Percentiles rank a stretch among this genome's conserved stretches.
Evolutionary conservation across 2,329 filamentous ascomycete genomes (phyloP).

Genomic region (Diaporthe sp.): DNA sequence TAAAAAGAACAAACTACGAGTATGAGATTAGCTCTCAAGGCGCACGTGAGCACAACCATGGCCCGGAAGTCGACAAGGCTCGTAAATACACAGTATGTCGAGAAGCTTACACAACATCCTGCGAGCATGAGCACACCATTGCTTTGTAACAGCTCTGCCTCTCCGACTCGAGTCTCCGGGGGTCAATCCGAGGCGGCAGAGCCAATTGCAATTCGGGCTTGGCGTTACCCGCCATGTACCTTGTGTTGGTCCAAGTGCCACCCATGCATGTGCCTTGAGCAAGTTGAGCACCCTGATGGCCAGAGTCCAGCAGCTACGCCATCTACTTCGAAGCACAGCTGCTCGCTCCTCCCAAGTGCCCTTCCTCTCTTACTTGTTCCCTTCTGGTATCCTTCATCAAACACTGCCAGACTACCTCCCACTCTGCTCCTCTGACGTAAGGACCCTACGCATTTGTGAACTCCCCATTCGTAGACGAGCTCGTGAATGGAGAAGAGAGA

Average conservation of each 20-base stretch:
- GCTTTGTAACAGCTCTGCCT: not conserved
- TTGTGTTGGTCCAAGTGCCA: not conserved
- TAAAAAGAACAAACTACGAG: not conserved
- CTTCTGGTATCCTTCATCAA: not conserved
- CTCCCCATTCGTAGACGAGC: not conserved
- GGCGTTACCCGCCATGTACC: not conserved
- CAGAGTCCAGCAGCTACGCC: not conserved
- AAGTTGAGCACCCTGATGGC: not conserved
- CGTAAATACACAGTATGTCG: not conserved
- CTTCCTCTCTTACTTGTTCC: not conserved
- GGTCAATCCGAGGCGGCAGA: not conserved
- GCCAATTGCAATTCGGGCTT: not conserved
- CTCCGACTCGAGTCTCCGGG: too few relatives aligned
- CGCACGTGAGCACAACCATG: not conserved
- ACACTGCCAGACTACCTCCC: not conserved
- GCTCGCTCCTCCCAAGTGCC: not conserved
- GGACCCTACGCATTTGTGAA: too few relatives aligned
- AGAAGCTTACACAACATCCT: not conserved
- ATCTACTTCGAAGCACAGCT: not conserved
- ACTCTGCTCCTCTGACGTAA: not conserved
- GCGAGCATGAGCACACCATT: not conserved
- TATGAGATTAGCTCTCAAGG: not conserved
- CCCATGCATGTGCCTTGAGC: not conserved
- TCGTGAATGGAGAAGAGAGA: not conserved
- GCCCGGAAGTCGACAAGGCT: not conserved